Percentiles rank a stretch among this genome's conserved stretches.
These are phyloP conservation scores for Didymellaceae sp. DNA, from an alignment of 2,329 filamentous ascomycete genomes.

Conservation along the genomic window DNA sequence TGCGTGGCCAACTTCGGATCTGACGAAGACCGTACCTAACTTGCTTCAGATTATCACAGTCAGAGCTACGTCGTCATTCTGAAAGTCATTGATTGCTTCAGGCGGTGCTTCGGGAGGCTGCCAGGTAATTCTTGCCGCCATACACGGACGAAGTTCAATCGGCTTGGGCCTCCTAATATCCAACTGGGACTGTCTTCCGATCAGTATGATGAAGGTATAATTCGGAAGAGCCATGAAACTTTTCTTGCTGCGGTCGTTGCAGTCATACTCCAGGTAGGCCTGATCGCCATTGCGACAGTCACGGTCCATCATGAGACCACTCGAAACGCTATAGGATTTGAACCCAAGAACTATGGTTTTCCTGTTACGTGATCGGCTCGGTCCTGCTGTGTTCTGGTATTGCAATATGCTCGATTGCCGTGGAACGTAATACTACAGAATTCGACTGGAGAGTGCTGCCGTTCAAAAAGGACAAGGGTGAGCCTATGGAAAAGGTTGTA, in stretches of 20 bases:
- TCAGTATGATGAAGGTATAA: background rate
- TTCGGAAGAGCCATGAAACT: background rate
- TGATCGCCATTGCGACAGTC: constrained; percentile 1
- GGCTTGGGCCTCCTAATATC: constrained; percentile 1
- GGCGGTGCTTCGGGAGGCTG: too few relatives aligned
- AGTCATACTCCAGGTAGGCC: background rate
- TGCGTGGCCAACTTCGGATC: too few relatives aligned
- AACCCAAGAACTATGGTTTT: background rate
- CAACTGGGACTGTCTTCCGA: constrained; percentile 1
- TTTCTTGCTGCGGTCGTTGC: background rate
- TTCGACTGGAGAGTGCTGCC: too few relatives aligned
- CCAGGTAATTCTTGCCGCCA: too few relatives aligned
- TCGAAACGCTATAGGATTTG: background rate
- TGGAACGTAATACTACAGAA: background rate
- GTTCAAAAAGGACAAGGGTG: too few relatives aligned
- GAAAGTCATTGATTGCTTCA: too few relatives aligned
- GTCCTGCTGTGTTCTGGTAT: background rate
- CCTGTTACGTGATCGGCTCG: background rate
- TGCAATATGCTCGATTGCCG: background rate
- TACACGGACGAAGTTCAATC: too few relatives aligned
- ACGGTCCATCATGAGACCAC: background rate
- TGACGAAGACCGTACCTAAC: too few relatives aligned
- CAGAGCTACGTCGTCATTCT: too few relatives aligned
- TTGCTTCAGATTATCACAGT: too few relatives aligned
- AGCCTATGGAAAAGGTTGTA: too few relatives aligned